phyloP scores from a whole-genome alignment of 2,329 filamentous ascomycete species.

The Aspergillus persii region DNA sequence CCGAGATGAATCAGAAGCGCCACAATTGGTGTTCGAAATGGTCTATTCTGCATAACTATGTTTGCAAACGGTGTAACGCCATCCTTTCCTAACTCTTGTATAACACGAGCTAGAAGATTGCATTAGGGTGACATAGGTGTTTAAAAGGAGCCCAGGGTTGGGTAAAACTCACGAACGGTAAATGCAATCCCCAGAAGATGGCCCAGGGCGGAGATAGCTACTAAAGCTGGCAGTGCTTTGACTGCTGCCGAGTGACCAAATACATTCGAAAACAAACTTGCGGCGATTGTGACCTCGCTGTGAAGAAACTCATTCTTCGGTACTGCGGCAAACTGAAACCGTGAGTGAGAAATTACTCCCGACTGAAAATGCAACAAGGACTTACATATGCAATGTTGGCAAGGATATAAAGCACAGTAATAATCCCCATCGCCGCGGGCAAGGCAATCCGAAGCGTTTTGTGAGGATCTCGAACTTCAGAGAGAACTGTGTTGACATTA shows the following conservation, averaged over 20 bases:
- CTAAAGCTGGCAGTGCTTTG: not conserved
- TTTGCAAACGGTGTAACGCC: not conserved
- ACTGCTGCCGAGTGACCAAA: not conserved
- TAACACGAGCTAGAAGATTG: not conserved
- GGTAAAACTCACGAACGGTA: not conserved
- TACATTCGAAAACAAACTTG: not conserved
- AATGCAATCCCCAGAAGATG: not conserved
- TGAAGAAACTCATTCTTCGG: not conserved
- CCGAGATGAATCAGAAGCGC: conserved; percentile 9
- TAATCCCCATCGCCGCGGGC: not conserved
- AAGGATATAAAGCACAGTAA: not conserved
- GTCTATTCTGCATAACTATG: not conserved
- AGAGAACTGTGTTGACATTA: not conserved
- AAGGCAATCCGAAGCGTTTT: not conserved
- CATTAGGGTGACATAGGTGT: not conserved
- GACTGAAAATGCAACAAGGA: not conserved
- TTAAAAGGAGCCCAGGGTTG: not conserved
- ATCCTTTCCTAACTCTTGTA: not conserved
- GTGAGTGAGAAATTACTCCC: not conserved
- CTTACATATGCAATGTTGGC: not conserved
- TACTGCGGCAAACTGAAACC: not conserved
- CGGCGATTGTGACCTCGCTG: not conserved
- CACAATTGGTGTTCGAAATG: not conserved
- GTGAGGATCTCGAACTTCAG: not conserved
- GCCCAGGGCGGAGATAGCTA: not conserved